These are phyloP conservation scores for Aristolochia contorta DNA, from an alignment of 164 flowering plant species.

Conservation along the genomic window DNA sequence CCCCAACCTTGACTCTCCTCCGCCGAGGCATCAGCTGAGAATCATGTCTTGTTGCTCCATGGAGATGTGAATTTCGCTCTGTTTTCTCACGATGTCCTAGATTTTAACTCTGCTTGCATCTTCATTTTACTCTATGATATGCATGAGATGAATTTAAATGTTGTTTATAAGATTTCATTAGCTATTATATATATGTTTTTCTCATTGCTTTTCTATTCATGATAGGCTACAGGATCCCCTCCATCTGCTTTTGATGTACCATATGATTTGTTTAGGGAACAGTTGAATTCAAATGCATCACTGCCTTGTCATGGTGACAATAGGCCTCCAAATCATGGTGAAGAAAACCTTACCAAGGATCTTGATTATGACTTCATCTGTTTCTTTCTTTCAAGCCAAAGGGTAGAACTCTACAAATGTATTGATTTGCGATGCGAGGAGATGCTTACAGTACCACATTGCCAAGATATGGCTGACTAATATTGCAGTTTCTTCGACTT, in stretches of 20 bases:
- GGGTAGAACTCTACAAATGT: conserved; percentile 72
- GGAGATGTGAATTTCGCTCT: no score
- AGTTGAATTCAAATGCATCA: conserved; percentile 18
- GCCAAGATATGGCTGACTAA: background rate
- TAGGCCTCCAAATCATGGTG: conserved; percentile 22
- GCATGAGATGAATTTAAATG: background rate
- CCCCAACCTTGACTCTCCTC: no score
- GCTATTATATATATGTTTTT: background rate
- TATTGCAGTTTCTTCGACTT: background rate
- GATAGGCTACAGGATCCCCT: conserved; percentile 85
- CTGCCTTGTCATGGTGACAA: conserved; percentile 16
- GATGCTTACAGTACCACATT: conserved; percentile 69
- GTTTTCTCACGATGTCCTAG: no score
- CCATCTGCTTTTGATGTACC: conserved; percentile 86
- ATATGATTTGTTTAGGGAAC: conserved; percentile 66
- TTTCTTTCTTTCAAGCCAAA: conserved; percentile 74
- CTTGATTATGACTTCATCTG: conserved; percentile 86
- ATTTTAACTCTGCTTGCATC: no score
- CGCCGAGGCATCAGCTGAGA: no score
- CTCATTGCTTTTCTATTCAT: conserved; percentile 4
- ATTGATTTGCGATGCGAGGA: conserved; percentile 92
- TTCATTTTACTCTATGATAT: background rate
- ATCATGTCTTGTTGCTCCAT: no score
- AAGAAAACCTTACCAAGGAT: conserved; percentile 27
- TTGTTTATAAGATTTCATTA: background rate